These are phyloP conservation scores for Asparagopsis taxiformis DNA, from an alignment of 31 red algal genomes.

Conservation along the genomic window DNA sequence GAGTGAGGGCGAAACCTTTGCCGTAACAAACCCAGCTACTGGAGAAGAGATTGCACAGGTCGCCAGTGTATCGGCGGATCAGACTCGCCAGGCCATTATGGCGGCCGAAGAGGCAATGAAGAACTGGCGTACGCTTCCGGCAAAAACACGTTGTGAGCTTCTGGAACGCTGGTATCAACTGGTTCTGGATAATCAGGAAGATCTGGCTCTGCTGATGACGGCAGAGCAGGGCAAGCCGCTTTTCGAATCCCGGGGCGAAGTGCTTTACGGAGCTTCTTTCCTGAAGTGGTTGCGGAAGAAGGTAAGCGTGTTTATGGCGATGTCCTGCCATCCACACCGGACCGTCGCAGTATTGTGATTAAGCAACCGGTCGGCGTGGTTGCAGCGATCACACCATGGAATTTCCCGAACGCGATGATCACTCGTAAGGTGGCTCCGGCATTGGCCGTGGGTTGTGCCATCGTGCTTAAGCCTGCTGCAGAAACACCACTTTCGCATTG, in stretches of 20 bases:
- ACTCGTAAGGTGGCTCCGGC: slow-evolving; percentile 73
- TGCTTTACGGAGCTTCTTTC: slow-evolving; percentile 9
- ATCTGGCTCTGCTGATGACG: slow-evolving; percentile 17
- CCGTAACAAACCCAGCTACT: too few relatives aligned
- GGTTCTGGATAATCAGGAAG: background rate
- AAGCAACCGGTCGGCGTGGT: slow-evolving; percentile 60
- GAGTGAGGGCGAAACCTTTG: too few relatives aligned
- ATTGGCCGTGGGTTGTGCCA: slow-evolving; percentile 64
- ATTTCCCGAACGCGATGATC: slow-evolving; percentile 78
- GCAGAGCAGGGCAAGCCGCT: slow-evolving; percentile 11
- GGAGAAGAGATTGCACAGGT: too few relatives aligned
- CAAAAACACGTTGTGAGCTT: too few relatives aligned
- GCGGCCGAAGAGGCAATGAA: too few relatives aligned
- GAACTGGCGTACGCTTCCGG: too few relatives aligned
- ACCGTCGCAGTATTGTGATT: slow-evolving; percentile 31
- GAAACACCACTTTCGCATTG: slow-evolving; percentile 61
- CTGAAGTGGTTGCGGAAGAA: slow-evolving; percentile 9
- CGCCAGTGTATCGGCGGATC: too few relatives aligned
- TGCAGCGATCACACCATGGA: slow-evolving; percentile 79
- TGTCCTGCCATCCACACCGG: background rate
- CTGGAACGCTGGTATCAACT: slow-evolving; percentile 9
- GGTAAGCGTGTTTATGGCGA: slow-evolving; percentile 2
- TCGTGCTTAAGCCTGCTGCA: slow-evolving; percentile 68
- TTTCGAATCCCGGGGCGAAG: background rate
- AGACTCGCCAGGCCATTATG: too few relatives aligned